A percentile compares a stretch with the other conserved stretches of the same genome.
Evolutionary conservation across 805 yeast species (phyloP).

Genomic region (Phaffomyces opuntiae): DNA sequence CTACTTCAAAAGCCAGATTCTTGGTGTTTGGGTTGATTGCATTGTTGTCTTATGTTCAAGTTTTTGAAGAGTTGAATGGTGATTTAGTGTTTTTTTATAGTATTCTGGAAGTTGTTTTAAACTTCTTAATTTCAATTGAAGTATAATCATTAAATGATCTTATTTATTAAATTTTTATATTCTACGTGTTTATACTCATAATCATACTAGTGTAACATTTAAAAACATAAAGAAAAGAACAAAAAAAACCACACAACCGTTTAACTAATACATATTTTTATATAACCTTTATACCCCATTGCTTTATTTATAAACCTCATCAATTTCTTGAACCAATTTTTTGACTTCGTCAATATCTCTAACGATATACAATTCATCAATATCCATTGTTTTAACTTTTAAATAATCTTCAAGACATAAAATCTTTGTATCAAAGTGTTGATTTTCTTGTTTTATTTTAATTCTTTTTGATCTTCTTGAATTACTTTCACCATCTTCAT

Average conservation of each 20-base stretch:
- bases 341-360: constrained; percentile 15
- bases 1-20: constrained; percentile 6
- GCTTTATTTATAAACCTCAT: neutral
- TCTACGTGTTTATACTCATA: too few species aligned
- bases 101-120: constrained; percentile 4
- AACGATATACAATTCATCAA: constrained; percentile 11
- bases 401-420: constrained; percentile 22
- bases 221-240: too few species aligned
- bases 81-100: constrained; percentile 7
- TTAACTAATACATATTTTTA: neutral
- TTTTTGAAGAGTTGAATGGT: constrained; percentile 5
- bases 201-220: too few species aligned
- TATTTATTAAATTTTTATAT: too few species aligned
- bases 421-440: constrained; percentile 3
- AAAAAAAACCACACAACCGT: too few species aligned
- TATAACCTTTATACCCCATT: neutral
- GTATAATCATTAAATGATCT: neutral
- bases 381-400: constrained; percentile 5
- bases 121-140: constrained; percentile 3
- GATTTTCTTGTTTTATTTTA: constrained; percentile 13
- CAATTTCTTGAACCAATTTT: constrained; percentile 10
- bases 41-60: constrained; percentile 2
- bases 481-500: constrained; percentile 4
- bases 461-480: constrained; percentile 20
- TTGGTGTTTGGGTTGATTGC: constrained; percentile 3